phyloP scores from a whole-genome alignment of 2,329 filamentous ascomycete species.

The Pseudocercospora macadamiae region DNA sequence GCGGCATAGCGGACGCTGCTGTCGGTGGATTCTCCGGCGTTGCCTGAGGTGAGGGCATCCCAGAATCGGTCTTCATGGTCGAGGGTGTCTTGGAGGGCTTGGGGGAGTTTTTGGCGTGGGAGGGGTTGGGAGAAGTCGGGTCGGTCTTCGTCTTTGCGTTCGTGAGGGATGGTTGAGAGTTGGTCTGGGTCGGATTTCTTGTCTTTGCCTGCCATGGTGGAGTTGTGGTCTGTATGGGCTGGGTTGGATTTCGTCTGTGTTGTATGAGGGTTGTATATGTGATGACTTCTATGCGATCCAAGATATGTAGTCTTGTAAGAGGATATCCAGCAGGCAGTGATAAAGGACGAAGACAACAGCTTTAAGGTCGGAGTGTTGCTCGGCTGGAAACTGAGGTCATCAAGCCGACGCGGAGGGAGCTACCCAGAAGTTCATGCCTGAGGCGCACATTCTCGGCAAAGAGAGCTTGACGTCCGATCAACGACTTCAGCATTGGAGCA shows the following conservation, averaged over 20 bases:
- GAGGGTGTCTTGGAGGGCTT: slow-evolving; percentile 58
- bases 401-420: background rate
- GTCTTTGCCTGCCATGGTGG: slow-evolving; percentile 42
- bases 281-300: background rate
- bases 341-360: too few species aligned
- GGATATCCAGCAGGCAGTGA: background rate
- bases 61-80: slow-evolving; percentile 72
- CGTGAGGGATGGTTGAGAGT: slow-evolving; percentile 44
- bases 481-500: slow-evolving; percentile 20
- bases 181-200: slow-evolving; percentile 30
- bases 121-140: slow-evolving; percentile 54
- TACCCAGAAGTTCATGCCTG: background rate
- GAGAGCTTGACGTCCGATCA: slow-evolving; percentile 10
- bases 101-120: slow-evolving; percentile 57
- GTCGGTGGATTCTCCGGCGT: slow-evolving; percentile 78
- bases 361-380: background rate
- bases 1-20: slow-evolving; percentile 86
- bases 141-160: slow-evolving; percentile 46
- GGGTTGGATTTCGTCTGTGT: too few species aligned
- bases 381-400: slow-evolving; percentile 1
- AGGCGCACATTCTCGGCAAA: too few species aligned
- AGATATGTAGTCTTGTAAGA: background rate
- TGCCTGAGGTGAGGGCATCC: slow-evolving; percentile 61
- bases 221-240: background rate
- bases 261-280: background rate